Evolutionary conservation across 108 stramenopile species (phyloP), one percentile per base, ranked within the genome.

Genomic region (Epithemia pelagica): DNA sequence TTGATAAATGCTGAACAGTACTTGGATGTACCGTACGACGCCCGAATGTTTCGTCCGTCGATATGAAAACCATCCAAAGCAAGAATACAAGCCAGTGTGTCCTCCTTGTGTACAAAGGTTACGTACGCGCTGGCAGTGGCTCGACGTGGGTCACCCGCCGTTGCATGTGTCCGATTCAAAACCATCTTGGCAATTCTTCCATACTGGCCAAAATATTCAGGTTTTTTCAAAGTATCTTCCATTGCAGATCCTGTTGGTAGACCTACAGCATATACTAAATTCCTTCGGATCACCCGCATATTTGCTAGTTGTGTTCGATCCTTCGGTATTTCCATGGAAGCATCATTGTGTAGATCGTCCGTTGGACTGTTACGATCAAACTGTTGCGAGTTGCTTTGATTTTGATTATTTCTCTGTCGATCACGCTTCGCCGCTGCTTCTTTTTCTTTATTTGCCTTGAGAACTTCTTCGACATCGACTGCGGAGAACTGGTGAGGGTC

Each of bases 1-100:
- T 96, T 95, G 67, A 99, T 95, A 74, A 97, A 98, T 29, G 94
- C 92, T 25, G 95, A 93, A 74, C 98, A 99, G 68, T 98, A 99
- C 84, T 99, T 99, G 25, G 92, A 96, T 25, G 98, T 99, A 28
- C 98, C 98, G 64, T 95, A 99, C n/a, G 92, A 94, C 25, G 94
- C 92, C 52, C 97, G 87, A 70, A 99, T 72, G 62, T 88, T 94
- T 23, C 95, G 82, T 23, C 91, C 90, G 52, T 97, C 96, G 52
- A 94, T 64, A 56, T 82, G 91, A 63, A 95, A 89, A 10, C 96
- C 95, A 59, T 96, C 95, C 64, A 95, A 63, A 32, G 91, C 89
- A 31, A 94, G 72, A 67, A 97, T 93, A 67, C 94, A 94, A 53
- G 87, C 80, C 46, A 90, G 75, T 21, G 92, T 86, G 69, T 96